These are phyloP conservation scores for Lachnellula cervina DNA, from an alignment of 2,329 filamentous ascomycete genomes.

Conservation along the genomic window DNA sequence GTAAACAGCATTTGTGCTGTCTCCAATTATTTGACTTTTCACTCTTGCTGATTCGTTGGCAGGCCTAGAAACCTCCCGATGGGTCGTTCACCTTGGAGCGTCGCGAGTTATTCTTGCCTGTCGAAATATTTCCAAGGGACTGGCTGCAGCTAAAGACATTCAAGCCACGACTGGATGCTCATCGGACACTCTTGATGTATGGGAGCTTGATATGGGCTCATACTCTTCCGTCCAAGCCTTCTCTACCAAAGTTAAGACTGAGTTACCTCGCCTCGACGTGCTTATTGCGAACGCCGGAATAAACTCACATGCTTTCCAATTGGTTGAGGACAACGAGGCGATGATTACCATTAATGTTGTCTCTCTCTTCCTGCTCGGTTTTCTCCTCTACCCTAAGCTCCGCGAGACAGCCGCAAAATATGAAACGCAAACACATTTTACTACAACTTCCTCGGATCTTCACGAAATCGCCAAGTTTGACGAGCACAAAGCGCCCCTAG, in stretches of 20 bases:
- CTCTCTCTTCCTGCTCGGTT: slow-evolving; percentile 3
- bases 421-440: slow-evolving; percentile 7
- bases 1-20: no score
- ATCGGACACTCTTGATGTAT: slow-evolving; percentile 8
- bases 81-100: background rate
- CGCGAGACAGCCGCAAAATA: slow-evolving; percentile 5
- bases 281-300: slow-evolving; percentile 15
- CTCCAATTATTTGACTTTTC: no score
- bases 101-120: slow-evolving; percentile 35
- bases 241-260: slow-evolving; percentile 21
- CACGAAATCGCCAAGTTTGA: slow-evolving; percentile 13
- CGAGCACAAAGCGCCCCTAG: slow-evolving; percentile 5
- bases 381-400: slow-evolving; percentile 8
- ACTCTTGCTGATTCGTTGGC: no score
- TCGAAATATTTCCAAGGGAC: slow-evolving; percentile 32
- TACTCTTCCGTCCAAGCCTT: slow-evolving; percentile 11
- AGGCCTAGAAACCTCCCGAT: background rate
- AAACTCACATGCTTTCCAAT: background rate
- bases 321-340: slow-evolving; percentile 11
- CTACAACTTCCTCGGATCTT: slow-evolving; percentile 9
- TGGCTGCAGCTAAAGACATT: slow-evolving; percentile 34
- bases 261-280: slow-evolving; percentile 11
- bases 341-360: slow-evolving; percentile 11
- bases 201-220: slow-evolving; percentile 14
- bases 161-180: slow-evolving; percentile 14